Base-by-base conservation (phyloP, 805 yeast species). In the Candida endomychidarum region DNA sequence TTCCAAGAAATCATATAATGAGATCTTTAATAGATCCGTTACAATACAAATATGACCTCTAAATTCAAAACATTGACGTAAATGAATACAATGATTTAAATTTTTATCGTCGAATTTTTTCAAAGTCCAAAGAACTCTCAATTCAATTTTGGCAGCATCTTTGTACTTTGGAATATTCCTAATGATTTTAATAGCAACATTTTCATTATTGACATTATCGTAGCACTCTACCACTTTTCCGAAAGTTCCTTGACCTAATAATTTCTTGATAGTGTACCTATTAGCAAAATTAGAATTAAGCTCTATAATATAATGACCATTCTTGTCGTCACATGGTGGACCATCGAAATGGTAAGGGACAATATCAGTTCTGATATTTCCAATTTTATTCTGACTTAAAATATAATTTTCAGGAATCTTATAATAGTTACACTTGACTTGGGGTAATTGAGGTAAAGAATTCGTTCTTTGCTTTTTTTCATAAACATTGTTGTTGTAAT, bases 31-130 rank as follows among this genome's bases (percentile, higher is more conserved):
- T 34, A 91, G 68, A 53, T 90, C 96, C 1, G 97, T 90, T 2
- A 93, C 95, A 40, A 93, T 80, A 67, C 97, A 90, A 31, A 93
- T 88, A 63, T 93, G 99, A 56, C 90, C 88, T 48, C 93, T 75
- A 62, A 76, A 93, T 63, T 93, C 99, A 60, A 91, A 86, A 56
- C 93, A 89, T 53, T 90, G 97, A 20, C 85, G 72, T 43, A 91
- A 63, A 52, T 89, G 91, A 45, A 91, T 83, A 59, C 98, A 93
- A 60, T 79, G 84, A 62, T 78, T 85, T 52, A 64, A 51, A 60
- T 79, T 84, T 21, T 68, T 59, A 21, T 83, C 79, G 57, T 88
- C 97, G 57, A 80, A 80, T 52, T 75, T 75, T 42, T 83, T 79
- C 42, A 88, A 65, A 37, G 91, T 82, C 12, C 85, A 70, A 43